These are phyloP conservation scores for Rhizophagus prolifer DNA, from an alignment of 192 early-diverging fungal species.

Conservation along the genomic window DNA sequence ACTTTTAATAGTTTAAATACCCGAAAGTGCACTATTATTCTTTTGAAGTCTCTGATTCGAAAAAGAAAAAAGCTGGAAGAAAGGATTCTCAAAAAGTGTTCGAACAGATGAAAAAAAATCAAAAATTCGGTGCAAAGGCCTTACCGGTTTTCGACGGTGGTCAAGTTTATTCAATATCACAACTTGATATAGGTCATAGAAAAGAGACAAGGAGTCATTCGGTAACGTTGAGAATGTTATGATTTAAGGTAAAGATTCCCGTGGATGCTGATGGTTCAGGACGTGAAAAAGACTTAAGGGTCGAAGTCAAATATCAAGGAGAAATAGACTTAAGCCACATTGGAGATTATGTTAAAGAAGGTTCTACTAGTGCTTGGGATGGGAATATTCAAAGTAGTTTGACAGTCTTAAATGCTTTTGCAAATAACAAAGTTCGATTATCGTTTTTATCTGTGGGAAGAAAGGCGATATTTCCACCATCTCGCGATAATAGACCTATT, in stretches of 20 bases:
- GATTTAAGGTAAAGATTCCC: not conserved
- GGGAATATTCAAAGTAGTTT: not conserved
- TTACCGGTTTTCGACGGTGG: not conserved
- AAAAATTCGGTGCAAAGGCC: not conserved
- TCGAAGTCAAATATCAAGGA: not conserved
- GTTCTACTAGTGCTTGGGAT: not conserved
- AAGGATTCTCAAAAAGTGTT: not conserved
- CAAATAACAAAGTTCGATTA: conserved; percentile 7
- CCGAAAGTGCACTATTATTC: not conserved
- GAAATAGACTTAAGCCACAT: not conserved
- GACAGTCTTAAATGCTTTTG: conserved; percentile 1
- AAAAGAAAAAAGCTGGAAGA: not conserved
- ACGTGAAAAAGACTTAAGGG: not conserved
- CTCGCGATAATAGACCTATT: not conserved
- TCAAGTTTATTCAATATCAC: not conserved
- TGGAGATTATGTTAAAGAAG: not conserved
- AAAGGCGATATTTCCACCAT: not conserved
- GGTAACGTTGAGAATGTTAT: not conserved
- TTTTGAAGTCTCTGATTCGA: not conserved
- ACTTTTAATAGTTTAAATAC: conserved; percentile 1
- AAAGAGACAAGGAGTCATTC: not conserved
- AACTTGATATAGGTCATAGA: not conserved
- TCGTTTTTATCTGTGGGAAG: conserved; percentile 1
- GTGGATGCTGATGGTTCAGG: not conserved
- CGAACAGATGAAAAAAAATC: not conserved